phyloP scores from a whole-genome alignment of 306 rosid species.

The Cucumis melo region DNA sequence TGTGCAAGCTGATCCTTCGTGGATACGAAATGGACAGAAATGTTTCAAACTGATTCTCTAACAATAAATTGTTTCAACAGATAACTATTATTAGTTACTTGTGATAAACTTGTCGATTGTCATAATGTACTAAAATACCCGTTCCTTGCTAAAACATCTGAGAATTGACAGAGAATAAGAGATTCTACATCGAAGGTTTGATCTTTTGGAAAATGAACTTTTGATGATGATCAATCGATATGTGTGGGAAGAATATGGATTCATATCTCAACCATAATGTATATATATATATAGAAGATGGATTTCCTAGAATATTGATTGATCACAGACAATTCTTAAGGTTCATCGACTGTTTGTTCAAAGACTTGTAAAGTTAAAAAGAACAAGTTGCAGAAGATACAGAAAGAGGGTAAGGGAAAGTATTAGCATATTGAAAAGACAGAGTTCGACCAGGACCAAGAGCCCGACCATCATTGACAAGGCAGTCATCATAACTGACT shows the following conservation, averaged over 20 bases:
- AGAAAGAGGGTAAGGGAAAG: constrained; percentile 33
- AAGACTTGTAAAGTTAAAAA: neutral
- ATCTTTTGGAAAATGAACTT: neutral
- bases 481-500: constrained; percentile 36
- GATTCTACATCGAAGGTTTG: neutral
- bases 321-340: neutral
- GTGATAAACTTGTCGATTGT: neutral
- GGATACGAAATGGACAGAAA: neutral
- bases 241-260: neutral
- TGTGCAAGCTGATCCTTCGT: neutral
- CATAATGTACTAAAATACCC: neutral
- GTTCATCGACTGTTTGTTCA: neutral
- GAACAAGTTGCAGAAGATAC: constrained; percentile 36
- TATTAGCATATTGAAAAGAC: constrained; percentile 49
- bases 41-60: neutral
- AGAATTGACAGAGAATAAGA: neutral
- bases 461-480: constrained; percentile 31
- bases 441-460: constrained; percentile 31
- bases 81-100: neutral
- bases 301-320: neutral
- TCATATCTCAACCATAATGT: neutral
- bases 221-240: neutral
- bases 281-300: neutral
- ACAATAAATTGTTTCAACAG: neutral
- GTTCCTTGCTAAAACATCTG: neutral